Evolutionary conservation across 1,139 yeast genomes (phyloP).

Genomic region (Debaryomycetaceae sp.): DNA sequence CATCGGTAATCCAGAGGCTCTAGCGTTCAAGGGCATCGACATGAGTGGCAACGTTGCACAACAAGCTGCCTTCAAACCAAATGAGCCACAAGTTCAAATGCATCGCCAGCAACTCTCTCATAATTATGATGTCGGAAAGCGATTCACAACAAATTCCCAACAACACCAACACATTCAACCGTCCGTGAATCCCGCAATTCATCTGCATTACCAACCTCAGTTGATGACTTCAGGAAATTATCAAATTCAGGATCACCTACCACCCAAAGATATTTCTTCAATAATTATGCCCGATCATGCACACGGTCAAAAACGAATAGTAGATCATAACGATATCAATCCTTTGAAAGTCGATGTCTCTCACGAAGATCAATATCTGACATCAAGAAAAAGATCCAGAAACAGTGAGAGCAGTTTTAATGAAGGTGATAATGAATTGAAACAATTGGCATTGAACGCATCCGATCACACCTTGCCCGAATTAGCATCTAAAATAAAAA

Average conservation of each 20-base stretch:
- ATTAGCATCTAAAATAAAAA: slow-evolving; percentile 47
- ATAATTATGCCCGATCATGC: background rate
- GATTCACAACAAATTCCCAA: background rate
- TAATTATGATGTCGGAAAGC: slow-evolving; percentile 1
- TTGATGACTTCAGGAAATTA: background rate
- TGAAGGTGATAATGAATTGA: slow-evolving; percentile 40
- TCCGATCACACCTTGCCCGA: slow-evolving; percentile 45
- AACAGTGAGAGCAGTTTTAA: slow-evolving; percentile 32
- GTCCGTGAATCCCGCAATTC: slow-evolving; percentile 1
- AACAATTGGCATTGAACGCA: slow-evolving; percentile 44
- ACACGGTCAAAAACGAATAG: background rate
- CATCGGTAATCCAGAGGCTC: slow-evolving; percentile 7
- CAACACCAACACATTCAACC: slow-evolving; percentile 2
- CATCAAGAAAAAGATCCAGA: slow-evolving; percentile 24
- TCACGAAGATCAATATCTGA: background rate
- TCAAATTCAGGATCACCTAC: background rate
- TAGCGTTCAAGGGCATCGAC: slow-evolving; percentile 2
- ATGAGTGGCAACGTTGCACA: background rate
- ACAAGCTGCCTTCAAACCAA: background rate
- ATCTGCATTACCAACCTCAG: background rate
- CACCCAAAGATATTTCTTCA: background rate
- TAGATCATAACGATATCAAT: background rate
- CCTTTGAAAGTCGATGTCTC: background rate
- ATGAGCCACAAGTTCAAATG: background rate
- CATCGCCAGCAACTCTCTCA: background rate